Evolutionary conservation across 805 yeast genomes (phyloP).

Genomic region (Yarrowia sp.): DNA sequence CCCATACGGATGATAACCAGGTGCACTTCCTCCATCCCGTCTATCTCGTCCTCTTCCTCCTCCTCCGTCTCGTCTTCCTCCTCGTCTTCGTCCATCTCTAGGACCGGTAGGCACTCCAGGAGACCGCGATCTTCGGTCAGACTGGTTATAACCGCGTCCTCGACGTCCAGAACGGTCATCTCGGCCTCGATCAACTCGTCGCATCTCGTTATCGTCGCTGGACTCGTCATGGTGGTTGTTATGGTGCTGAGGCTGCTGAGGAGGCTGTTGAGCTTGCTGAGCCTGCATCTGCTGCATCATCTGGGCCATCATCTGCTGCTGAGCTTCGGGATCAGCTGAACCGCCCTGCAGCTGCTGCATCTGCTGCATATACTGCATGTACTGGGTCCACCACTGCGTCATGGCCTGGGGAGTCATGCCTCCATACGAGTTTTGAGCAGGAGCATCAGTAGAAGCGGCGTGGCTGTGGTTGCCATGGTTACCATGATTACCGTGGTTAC

Average conservation of each 20-base stretch:
- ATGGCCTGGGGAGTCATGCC: slow-evolving; percentile 27
- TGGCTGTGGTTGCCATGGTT: not conserved
- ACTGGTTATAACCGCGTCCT: slow-evolving; percentile 23
- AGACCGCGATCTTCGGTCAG: not conserved
- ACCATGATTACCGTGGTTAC: not conserved
- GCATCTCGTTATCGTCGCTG: slow-evolving; percentile 13
- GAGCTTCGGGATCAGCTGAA: slow-evolving; percentile 2
- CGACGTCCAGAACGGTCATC: slow-evolving; percentile 21
- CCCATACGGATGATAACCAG: not conserved
- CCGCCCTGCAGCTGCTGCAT: slow-evolving; percentile 16
- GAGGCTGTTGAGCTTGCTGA: not conserved
- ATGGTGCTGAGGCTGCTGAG: not conserved
- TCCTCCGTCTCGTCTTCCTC: slow-evolving; percentile 14
- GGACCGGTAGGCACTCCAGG: slow-evolving; percentile 21
- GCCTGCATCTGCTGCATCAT: slow-evolving; percentile 17
- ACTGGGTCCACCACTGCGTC: slow-evolving; percentile 27
- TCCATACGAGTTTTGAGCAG: slow-evolving; percentile 9
- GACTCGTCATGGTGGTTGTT: not conserved
- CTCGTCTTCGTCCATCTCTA: slow-evolving; percentile 17
- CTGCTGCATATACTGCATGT: slow-evolving; percentile 26
- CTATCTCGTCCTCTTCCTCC: not conserved
- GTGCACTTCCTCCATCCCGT: not conserved
- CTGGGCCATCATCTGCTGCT: slow-evolving; percentile 15
- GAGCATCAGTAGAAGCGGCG: not conserved
- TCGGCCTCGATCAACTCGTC: slow-evolving; percentile 18